These are phyloP conservation scores for Phaeoacremonium minimum DNA, from an alignment of 2,329 filamentous ascomycete genomes.

Conservation along the genomic window DNA sequence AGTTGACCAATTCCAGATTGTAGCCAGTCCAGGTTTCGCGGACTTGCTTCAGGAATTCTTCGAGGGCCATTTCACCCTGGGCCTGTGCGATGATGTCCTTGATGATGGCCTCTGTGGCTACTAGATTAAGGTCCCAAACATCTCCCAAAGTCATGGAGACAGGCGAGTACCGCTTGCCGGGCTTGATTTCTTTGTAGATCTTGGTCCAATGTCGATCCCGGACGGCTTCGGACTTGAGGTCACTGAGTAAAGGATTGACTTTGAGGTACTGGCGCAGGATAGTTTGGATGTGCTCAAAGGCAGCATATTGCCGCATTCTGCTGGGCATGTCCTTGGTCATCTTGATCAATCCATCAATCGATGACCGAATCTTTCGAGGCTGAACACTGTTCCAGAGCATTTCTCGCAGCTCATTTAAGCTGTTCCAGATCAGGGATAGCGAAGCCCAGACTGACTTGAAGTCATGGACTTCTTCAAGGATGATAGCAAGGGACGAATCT, in stretches of 20 bases:
- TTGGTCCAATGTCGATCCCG: conserved; percentile 95
- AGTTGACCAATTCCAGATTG: conserved; percentile 87
- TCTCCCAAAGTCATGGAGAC: conserved; percentile 96
- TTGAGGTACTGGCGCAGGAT: conserved; percentile 85
- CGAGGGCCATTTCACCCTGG: conserved; percentile 95
- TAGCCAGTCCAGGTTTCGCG: conserved; percentile 97
- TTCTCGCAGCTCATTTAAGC: conserved; percentile 88
- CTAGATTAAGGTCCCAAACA: conserved; percentile 94
- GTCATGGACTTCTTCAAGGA: conserved; percentile 94
- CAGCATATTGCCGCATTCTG: conserved; percentile 97
- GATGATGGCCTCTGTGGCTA: conserved; percentile 81
- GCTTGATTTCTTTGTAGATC: conserved; percentile 94
- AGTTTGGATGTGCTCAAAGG: conserved; percentile 97
- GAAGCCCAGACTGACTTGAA: conserved; percentile 99
- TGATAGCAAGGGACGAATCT: conserved; percentile 76
- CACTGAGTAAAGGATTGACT: conserved; percentile 80
- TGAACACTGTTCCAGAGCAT: conserved; percentile 93
- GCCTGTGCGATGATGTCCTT: conserved; percentile 92
- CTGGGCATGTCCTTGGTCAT: conserved; percentile 99
- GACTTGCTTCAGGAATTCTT: conserved; percentile 95
- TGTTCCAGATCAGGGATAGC: conserved; percentile 93
- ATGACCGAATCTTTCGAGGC: conserved; percentile 84
- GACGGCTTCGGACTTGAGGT: conserved; percentile 94
- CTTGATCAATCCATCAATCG: conserved; percentile 88
- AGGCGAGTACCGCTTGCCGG: conserved; percentile 88